Conservation (phyloP, 1,139 yeast species). For the Blastobotrys persicus region DNA sequence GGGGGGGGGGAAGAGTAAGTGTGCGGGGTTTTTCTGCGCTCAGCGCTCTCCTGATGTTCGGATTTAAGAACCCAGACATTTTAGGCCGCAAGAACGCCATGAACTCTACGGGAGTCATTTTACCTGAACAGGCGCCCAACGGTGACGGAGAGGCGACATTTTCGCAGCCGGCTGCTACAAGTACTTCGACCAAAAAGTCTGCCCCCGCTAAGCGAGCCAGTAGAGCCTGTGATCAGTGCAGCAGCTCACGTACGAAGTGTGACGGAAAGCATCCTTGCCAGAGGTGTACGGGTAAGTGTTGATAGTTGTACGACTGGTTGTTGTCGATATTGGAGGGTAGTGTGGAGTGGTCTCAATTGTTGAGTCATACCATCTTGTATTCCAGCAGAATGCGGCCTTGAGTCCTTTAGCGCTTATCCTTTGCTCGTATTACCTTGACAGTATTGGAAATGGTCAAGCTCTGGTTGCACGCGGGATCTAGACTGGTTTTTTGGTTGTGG, state of each 20-base stretch:
- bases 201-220: constrained; percentile 10
- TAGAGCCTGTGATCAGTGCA: constrained; percentile 16
- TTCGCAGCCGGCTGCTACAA: neutral
- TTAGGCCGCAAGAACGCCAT: neutral
- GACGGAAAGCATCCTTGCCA: constrained; percentile 15
- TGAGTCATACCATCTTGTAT: too few species aligned
- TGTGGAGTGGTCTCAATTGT: too few species aligned
- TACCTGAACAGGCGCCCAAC: neutral
- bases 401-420: too few species aligned
- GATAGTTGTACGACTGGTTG: too few species aligned
- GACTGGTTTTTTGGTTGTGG: too few species aligned
- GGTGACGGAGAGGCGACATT: neutral
- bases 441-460: too few species aligned
- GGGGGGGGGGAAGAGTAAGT: too few species aligned
- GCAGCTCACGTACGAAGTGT: constrained; percentile 14
- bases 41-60: neutral
- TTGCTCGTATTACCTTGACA: too few species aligned
- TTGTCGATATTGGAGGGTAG: too few species aligned
- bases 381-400: too few species aligned
- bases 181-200: constrained; percentile 1
- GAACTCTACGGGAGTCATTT: constrained; percentile 5
- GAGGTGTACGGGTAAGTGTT: constrained; percentile 12
- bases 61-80: neutral
- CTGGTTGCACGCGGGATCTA: too few species aligned
- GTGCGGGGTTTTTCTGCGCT: neutral